Conservation (phyloP, 768 basidiomycete genomes). For the Lentinula raphanica region DNA sequence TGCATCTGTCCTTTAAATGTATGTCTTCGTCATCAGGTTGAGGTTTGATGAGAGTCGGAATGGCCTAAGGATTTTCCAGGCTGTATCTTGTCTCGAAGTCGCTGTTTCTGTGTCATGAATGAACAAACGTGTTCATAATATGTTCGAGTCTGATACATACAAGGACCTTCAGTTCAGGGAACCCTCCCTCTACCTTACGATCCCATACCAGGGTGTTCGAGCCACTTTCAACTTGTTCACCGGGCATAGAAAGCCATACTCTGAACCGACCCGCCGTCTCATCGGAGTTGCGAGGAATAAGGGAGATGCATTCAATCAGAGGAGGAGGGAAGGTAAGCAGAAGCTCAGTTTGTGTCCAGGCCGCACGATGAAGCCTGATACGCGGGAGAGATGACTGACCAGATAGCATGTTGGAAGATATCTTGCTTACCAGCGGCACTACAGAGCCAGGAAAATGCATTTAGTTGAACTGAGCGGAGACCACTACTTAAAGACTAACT, state of each 20-base stretch:
- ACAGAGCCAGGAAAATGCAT: background rate
- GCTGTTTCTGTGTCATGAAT: conserved; percentile 63
- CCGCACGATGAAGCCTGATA: conserved; percentile 85
- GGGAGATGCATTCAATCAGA: conserved; percentile 54
- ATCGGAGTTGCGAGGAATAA: conserved; percentile 70
- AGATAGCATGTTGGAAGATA: background rate
- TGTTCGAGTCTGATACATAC: conserved; percentile 39
- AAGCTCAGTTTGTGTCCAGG: conserved; percentile 91
- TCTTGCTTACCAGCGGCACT: conserved; percentile 72
- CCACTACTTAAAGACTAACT: conserved; percentile 38
- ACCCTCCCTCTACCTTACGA: conserved; percentile 84
- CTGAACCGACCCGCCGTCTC: conserved; percentile 90
- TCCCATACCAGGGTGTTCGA: conserved; percentile 58
- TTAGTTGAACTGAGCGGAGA: background rate
- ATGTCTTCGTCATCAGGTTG: background rate
- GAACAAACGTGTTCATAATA: background rate
- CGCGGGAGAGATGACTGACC: background rate
- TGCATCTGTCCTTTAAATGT: too few relatives aligned
- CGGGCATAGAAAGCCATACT: conserved; percentile 64
- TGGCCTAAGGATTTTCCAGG: conserved; percentile 84
- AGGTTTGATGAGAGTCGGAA: conserved; percentile 63
- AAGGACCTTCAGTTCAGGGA: conserved; percentile 84
- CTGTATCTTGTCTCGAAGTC: conserved; percentile 76
- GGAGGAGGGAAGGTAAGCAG: conserved; percentile 89
- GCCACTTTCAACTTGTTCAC: background rate